Base-by-base conservation (phyloP, 768 basidiomycete genomes). In the Tylopilus subfusipes region DNA sequence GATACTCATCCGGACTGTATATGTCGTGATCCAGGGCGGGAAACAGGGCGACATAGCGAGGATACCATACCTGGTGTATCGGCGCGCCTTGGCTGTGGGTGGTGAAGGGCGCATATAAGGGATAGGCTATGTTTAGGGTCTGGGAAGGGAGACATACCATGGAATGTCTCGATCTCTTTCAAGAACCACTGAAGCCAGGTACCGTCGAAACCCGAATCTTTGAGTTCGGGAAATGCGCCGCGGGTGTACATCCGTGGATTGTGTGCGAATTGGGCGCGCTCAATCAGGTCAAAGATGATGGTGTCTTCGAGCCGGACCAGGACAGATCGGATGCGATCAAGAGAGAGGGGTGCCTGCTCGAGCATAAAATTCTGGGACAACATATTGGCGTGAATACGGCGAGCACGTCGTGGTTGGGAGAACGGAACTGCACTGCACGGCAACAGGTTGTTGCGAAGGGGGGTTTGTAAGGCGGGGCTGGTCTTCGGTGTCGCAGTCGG, bases 151-250 rank as follows among this genome's bases (percentile, higher is more conserved):
- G 19, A 75, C 89, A 58, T 56, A 93, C 97, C 93, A 72, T 98
- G 97, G 74, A 97, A 97, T 1, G 81, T 79, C 76, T 99, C 97
- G 0, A 79, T 98, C 73, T 98, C 96, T 63, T 87, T 86, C 73
- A 99, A 75, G 73, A 99, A 95, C 97, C 97, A 99, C 55, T 98
- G 90, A 4, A 99, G 78, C 95, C 94, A 98, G 57, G 86, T 93
- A 4, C 93, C 93, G 5, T 81, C 64, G 70, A 93, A 95, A 0
- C 85, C 86, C 30, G 84, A 70, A 38, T 84, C 79, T 38, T 77
- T 78, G 39, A 97, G 78, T 71, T 95, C 90, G 33, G 83, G 71
- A 73, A 98, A 91, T 2, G 81, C 85, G 22, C 85, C 89, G 16
- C 79, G 79, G 49, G 85, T 77, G 74, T 99, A 99, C 54, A 97